Conservation (phyloP, 148 eudicot species). For the Salicornia ramosissima region DNA sequence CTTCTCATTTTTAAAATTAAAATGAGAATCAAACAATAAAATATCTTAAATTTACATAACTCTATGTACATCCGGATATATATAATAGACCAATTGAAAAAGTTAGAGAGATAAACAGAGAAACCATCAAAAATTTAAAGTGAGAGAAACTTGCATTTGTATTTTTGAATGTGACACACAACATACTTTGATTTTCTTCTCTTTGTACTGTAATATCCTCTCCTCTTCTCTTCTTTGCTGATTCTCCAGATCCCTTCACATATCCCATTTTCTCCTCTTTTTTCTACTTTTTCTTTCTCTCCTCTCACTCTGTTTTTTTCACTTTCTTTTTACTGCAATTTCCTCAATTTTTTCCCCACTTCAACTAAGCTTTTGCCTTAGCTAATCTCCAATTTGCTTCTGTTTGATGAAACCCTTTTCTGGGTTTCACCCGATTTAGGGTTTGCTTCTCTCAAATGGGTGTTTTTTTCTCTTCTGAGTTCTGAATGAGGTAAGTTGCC, state of each 20-base stretch:
- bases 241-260: conserved; percentile 32
- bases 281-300: not conserved
- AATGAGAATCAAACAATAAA: too few species aligned
- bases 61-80: too few species aligned
- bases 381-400: not conserved
- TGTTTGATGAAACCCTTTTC: conserved; percentile 13
- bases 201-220: conserved; percentile 29
- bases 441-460: conserved; percentile 13
- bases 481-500: conserved; percentile 12
- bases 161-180: conserved; percentile 6
- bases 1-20: too few species aligned
- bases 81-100: too few species aligned
- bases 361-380: not conserved
- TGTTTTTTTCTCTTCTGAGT: conserved; percentile 2
- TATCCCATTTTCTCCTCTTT: not conserved
- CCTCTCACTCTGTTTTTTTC: not conserved
- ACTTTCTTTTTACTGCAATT: not conserved
- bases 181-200: too few species aligned
- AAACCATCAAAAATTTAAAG: not conserved
- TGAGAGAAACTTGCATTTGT: too few species aligned
- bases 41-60: too few species aligned
- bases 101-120: conserved; percentile 9
- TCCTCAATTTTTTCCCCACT: not conserved
- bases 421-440: conserved; percentile 12
- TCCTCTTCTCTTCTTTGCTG: conserved; percentile 6